phyloP scores from a whole-genome alignment of 768 basidiomycete species.

The Tulasnella calospora region DNA sequence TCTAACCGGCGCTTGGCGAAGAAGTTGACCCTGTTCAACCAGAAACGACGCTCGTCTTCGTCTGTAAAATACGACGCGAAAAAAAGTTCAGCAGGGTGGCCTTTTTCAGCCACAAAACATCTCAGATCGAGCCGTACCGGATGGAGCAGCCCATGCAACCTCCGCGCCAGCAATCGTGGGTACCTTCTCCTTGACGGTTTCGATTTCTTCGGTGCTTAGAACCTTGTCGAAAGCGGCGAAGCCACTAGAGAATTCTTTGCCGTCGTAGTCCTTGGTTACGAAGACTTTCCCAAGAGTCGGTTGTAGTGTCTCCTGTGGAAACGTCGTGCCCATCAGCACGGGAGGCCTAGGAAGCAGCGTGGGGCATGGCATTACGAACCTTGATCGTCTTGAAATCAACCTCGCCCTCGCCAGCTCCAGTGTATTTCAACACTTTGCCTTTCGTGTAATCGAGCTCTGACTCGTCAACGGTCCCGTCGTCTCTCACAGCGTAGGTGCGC shows the following conservation, averaged over 20 bases:
- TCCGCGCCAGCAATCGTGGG: constrained; percentile 42
- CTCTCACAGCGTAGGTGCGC: constrained; percentile 43
- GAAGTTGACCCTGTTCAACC: constrained; percentile 31
- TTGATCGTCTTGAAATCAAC: constrained; percentile 63
- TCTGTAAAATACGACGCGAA: constrained; percentile 22
- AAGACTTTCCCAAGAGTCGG: constrained; percentile 48
- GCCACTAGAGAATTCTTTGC: constrained; percentile 38
- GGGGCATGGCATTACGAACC: constrained; percentile 31
- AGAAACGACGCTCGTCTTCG: constrained; percentile 32
- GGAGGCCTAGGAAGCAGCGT: neutral
- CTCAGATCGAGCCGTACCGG: constrained; percentile 27
- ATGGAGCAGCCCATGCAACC: constrained; percentile 50
- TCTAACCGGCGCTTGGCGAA: constrained; percentile 27
- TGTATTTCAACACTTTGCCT: constrained; percentile 54
- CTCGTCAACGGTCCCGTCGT: constrained; percentile 42
- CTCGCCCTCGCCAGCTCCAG: constrained; percentile 50
- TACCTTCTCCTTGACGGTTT: constrained; percentile 47
- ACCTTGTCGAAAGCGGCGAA: constrained; percentile 57
- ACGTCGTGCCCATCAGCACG: constrained; percentile 16
- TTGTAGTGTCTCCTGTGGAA: constrained; percentile 43
- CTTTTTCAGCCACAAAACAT: neutral
- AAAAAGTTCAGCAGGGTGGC: neutral
- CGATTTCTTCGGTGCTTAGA: constrained; percentile 64
- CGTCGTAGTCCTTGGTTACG: constrained; percentile 47
- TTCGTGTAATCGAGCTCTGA: constrained; percentile 46